Conservation (phyloP, 2,329 filamentous ascomycete genomes). For the Aspergillus fructus region DNA sequence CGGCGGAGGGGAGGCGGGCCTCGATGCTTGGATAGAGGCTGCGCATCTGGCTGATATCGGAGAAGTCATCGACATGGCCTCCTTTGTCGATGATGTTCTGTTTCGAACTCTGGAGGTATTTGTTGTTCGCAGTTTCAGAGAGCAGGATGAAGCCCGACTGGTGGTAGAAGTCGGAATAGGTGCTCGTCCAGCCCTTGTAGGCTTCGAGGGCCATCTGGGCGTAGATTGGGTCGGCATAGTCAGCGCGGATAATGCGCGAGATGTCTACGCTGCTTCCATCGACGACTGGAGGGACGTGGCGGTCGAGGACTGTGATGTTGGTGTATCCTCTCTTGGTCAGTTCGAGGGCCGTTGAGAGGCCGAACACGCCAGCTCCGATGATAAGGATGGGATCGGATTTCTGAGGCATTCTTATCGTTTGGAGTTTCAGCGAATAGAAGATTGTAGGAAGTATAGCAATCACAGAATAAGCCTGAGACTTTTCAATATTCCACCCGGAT, state of each 20-base stretch:
- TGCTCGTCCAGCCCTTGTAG: constrained; percentile 61
- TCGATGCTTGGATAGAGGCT: constrained; percentile 25
- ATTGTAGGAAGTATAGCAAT: background rate
- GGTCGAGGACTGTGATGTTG: constrained; percentile 32
- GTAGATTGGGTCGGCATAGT: constrained; percentile 78
- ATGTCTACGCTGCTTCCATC: constrained; percentile 44
- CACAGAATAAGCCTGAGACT: background rate
- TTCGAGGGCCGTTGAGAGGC: constrained; percentile 26
- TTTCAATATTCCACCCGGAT: constrained; percentile 1
- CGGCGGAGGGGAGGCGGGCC: constrained; percentile 66
- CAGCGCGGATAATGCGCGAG: constrained; percentile 39
- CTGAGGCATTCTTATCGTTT: constrained; percentile 2
- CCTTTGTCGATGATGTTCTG: constrained; percentile 40
- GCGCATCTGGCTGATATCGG: constrained; percentile 30
- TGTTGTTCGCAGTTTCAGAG: constrained; percentile 25
- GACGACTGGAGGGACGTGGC: constrained; percentile 33
- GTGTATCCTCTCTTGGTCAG: constrained; percentile 27
- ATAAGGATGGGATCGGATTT: constrained; percentile 28
- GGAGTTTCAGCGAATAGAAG: background rate
- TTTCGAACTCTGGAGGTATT: constrained; percentile 27
- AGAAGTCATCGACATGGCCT: constrained; percentile 38
- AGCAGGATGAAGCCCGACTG: constrained; percentile 25
- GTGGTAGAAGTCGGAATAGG: constrained; percentile 23
- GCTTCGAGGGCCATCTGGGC: constrained; percentile 68
- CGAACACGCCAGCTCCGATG: constrained; percentile 28